phyloP scores from a whole-genome alignment of 768 basidiomycete species.

The Lactarius deliciosus region DNA sequence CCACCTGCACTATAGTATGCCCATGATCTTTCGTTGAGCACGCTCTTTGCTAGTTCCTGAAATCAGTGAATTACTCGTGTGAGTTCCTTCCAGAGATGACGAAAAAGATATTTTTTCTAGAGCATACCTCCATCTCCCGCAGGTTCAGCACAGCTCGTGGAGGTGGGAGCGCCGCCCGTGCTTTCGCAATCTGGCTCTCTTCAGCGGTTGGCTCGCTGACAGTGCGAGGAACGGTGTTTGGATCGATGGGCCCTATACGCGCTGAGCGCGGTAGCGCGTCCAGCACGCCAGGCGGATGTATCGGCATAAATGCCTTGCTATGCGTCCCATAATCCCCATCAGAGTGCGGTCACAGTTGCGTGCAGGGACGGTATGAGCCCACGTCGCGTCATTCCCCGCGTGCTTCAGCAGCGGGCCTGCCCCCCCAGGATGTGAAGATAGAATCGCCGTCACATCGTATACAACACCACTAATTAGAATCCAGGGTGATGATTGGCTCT shows the following conservation, averaged over 20 bases:
- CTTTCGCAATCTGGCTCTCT: conserved; percentile 34
- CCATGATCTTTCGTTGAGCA: conserved; percentile 35
- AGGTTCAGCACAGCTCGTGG: conserved; percentile 35
- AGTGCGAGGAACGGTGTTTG: conserved; percentile 30
- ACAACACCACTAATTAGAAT: conserved; percentile 26
- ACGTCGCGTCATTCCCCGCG: conserved; percentile 89
- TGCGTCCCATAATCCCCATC: conserved; percentile 6
- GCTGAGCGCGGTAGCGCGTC: conserved; percentile 32
- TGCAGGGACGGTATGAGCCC: conserved; percentile 33
- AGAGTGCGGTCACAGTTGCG: conserved; percentile 10
- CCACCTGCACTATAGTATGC: conserved; percentile 35
- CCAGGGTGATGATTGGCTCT: conserved; percentile 5
- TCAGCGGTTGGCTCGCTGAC: conserved; percentile 32
- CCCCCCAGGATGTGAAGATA: conserved; percentile 52
- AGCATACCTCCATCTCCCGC: conserved; percentile 33
- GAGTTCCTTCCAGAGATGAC: conserved; percentile 1
- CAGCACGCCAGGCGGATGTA: conserved; percentile 28
- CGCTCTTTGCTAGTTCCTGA: conserved; percentile 33
- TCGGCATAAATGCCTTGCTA: conserved; percentile 31
- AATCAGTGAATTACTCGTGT: neutral
- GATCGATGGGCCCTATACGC: conserved; percentile 35
- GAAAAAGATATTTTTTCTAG: neutral
- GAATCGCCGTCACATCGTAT: conserved; percentile 25
- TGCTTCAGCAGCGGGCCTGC: conserved; percentile 84
- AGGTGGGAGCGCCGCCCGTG: conserved; percentile 31